Percentiles rank a stretch among this genome's conserved stretches.
Conservation (phyloP, 257 asterid species). For the Paulownia fortunei region DNA sequence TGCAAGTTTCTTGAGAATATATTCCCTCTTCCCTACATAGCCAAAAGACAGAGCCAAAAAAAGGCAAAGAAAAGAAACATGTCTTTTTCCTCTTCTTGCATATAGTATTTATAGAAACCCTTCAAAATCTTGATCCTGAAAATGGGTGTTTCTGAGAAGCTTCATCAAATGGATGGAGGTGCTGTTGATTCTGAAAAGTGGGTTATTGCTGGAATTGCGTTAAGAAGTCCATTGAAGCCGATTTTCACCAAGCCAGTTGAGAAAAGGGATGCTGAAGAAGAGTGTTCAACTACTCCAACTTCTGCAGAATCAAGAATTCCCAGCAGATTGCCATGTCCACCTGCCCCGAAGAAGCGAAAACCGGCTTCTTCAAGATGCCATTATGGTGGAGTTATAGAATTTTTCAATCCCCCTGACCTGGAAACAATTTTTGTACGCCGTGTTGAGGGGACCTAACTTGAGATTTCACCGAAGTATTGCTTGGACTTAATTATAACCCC, state of each 20-base stretch:
- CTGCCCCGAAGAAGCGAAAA: constrained; percentile 52
- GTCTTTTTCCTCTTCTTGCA: neutral
- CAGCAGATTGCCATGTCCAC: constrained; percentile 41
- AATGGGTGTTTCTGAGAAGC: constrained; percentile 31
- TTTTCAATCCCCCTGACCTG: constrained; percentile 48
- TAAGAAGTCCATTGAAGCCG: constrained; percentile 43
- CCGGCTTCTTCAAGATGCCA: constrained; percentile 30
- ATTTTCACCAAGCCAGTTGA: constrained; percentile 32
- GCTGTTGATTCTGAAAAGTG: constrained; percentile 37
- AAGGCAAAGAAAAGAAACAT: neutral
- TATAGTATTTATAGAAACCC: constrained; percentile 32
- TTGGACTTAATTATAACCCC: neutral
- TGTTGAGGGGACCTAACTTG: constrained; percentile 17
- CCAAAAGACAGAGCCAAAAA: neutral
- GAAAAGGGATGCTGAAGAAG: constrained; percentile 25
- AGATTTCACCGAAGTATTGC: neutral
- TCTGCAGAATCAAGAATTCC: constrained; percentile 49
- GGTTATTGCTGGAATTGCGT: constrained; percentile 47
- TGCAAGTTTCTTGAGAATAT: constrained; percentile 36
- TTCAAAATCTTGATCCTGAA: neutral
- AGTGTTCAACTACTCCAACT: constrained; percentile 42
- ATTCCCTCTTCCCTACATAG: constrained; percentile 38
- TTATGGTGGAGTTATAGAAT: constrained; percentile 28
- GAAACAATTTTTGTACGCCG: constrained; percentile 43
- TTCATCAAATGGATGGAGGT: constrained; percentile 32